phyloP scores from a whole-genome alignment of 1,139 yeast species.

The Scheffersomyces parashehatae region DNA sequence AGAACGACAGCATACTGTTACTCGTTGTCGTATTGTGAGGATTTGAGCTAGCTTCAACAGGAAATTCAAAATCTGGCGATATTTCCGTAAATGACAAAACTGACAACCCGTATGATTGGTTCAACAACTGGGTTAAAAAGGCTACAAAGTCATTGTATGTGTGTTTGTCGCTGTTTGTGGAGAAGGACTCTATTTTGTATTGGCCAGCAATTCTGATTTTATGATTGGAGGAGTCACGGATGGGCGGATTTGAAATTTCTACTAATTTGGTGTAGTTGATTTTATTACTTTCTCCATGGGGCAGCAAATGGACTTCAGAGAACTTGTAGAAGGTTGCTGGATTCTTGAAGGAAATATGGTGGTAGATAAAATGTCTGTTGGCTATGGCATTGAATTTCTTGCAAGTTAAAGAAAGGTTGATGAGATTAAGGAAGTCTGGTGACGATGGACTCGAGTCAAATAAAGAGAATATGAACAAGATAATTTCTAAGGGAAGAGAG shows the following conservation, averaged over 20 bases:
- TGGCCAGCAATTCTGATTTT: slow-evolving; percentile 42
- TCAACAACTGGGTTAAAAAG: slow-evolving; percentile 24
- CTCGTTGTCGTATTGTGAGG: background rate
- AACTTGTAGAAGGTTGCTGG: slow-evolving; percentile 33
- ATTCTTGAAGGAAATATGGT: slow-evolving; percentile 25
- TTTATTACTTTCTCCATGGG: slow-evolving; percentile 29
- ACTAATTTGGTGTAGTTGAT: slow-evolving; percentile 31
- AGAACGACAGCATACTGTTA: background rate
- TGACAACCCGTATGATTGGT: slow-evolving; percentile 35
- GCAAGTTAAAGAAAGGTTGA: slow-evolving; percentile 36
- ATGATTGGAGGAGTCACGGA: slow-evolving; percentile 20
- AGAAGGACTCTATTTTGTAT: slow-evolving; percentile 30
- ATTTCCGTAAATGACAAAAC: slow-evolving; percentile 38
- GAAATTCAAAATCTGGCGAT: slow-evolving; percentile 52
- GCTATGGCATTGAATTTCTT: slow-evolving; percentile 36
- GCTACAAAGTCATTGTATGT: slow-evolving; percentile 28
- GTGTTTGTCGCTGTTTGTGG: slow-evolving; percentile 15
- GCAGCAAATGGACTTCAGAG: slow-evolving; percentile 27
- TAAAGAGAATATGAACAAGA: slow-evolving; percentile 31
- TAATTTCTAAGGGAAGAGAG: slow-evolving; percentile 46
- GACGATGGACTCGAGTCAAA: slow-evolving; percentile 15
- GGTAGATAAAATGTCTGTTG: slow-evolving; percentile 38
- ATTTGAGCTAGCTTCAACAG: background rate
- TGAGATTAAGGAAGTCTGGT: slow-evolving; percentile 13
- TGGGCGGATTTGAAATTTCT: slow-evolving; percentile 38